These are phyloP conservation scores for Bremia lactucae DNA, from an alignment of 352 stramenopile genomes.

Conservation along the genomic window DNA sequence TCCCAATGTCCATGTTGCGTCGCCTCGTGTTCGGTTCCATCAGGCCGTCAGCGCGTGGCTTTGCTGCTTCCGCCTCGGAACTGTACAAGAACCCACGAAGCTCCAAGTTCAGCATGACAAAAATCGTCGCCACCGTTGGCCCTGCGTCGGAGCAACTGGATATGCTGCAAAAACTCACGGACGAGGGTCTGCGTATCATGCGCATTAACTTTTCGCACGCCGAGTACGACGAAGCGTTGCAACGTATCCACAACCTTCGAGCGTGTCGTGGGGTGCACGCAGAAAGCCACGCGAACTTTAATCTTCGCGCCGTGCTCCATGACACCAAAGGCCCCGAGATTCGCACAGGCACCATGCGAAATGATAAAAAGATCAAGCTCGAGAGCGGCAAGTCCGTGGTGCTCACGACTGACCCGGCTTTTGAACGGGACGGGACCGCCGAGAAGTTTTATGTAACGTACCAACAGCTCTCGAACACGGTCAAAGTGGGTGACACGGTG, in stretches of 20 bases:
- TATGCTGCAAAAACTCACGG: slow-evolving; percentile 75
- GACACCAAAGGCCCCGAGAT: slow-evolving; percentile 95
- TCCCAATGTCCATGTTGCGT: slow-evolving; percentile 16
- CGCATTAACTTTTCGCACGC: slow-evolving; percentile 95
- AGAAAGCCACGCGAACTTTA: slow-evolving; percentile 59
- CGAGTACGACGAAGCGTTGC: slow-evolving; percentile 73
- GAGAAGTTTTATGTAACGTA: slow-evolving; percentile 91
- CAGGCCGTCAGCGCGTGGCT: slow-evolving; percentile 8
- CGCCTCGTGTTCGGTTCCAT: slow-evolving; percentile 16
- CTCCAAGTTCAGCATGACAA: slow-evolving; percentile 84
- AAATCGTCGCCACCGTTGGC: slow-evolving; percentile 91
- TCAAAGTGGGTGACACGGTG: slow-evolving; percentile 78
- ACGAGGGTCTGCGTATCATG: slow-evolving; percentile 87
- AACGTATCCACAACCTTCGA: slow-evolving; percentile 67
- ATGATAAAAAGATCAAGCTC: slow-evolving; percentile 80
- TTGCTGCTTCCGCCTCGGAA: slow-evolving; percentile 19
- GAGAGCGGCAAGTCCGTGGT: slow-evolving; percentile 77
- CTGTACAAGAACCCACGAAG: slow-evolving; percentile 72
- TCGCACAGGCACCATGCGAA: slow-evolving; percentile 85
- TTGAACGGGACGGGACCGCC: slow-evolving; percentile 61
- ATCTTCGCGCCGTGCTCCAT: slow-evolving; percentile 86
- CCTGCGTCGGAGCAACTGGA: slow-evolving; percentile 68
- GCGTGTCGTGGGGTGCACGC: slow-evolving; percentile 78
- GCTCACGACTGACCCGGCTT: slow-evolving; percentile 79
- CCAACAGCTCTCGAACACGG: slow-evolving; percentile 73